Evolutionary conservation across 306 rosid genomes (phyloP), one percentile per base, ranked within the genome.

Genomic region (Urtica urens): DNA sequence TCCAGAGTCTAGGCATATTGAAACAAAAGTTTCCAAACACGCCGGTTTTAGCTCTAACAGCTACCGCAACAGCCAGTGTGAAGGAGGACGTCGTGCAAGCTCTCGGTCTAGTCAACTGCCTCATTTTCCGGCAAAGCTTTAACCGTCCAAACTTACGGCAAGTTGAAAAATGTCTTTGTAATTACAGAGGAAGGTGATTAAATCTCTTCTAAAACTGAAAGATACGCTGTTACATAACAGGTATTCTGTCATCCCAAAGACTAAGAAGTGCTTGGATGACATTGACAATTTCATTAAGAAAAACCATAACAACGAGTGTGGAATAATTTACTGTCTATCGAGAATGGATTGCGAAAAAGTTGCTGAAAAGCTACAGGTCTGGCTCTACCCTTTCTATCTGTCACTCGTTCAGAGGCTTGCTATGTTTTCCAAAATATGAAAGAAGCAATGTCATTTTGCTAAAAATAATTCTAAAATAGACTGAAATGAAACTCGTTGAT

Each of bases 31-130:
- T 90, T 47, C 94, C 86, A 62, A 77, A 71, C 48, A 85, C 88
- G 54, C 99, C 99, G 42, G 99, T 90, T 49, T 65, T 90, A 67
- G 99, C 99, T 64, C 66, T 90, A 63, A 90, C 99, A 24, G 99
- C 99, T 59, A 90, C 99, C 45, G 99, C 99, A 61, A 90, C 99
- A 26, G 94, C 95, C 53, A 84, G 99, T 60, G 99, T 90, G 46
- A 90, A 90, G 72, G 97, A 90, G 69, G 99, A 90, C 71, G 99
- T 90, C 27, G 99, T 90, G 67, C 99, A 75, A 67, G 99, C 99
- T 62, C 93, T 90, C 38, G 95, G 99, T 49, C 95, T 85, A 30
- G 78, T 79, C 46, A 90, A 90, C 73, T 90, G 99, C 71, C 43
- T 90, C 55, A 50, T 90, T 68, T 90, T 90, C 57, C 94, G 92